These are phyloP conservation scores for Mycena sp. DNA, from an alignment of 1,284 basidiomycete genomes.

Conservation along the genomic window DNA sequence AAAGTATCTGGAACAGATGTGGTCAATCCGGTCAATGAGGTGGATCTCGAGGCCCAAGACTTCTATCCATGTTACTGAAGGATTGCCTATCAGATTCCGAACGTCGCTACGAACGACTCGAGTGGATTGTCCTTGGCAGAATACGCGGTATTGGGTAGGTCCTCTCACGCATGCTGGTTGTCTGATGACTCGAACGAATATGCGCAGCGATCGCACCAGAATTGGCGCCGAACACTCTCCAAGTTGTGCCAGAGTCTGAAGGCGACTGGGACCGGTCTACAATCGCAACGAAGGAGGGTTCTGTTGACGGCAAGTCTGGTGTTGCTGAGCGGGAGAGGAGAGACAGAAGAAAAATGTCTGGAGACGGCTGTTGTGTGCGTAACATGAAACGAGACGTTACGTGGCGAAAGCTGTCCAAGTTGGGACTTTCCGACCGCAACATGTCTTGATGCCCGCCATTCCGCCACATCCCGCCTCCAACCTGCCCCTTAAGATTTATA, in stretches of 20 bases:
- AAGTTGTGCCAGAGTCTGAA: background rate
- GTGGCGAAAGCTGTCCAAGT: no score
- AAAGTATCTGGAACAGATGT: slow-evolving; percentile 51
- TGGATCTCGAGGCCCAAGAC: no score
- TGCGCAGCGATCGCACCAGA: slow-evolving; percentile 41
- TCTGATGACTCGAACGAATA: no score
- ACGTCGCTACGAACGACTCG: slow-evolving; percentile 51
- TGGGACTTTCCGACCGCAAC: no score
- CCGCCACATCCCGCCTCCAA: no score
- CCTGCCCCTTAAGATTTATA: no score
- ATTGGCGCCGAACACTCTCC: slow-evolving; percentile 38
- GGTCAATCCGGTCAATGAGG: slow-evolving; percentile 46
- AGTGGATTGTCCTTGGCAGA: slow-evolving; percentile 48
- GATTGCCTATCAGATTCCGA: slow-evolving; percentile 41
- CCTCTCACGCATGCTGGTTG: background rate
- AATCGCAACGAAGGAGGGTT: slow-evolving; percentile 11
- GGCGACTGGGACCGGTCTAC: slow-evolving; percentile 22
- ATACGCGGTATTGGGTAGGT: slow-evolving; percentile 46
- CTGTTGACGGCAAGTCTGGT: background rate
- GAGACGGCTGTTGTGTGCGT: slow-evolving; percentile 10
- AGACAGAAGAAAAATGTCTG: slow-evolving; percentile 9
- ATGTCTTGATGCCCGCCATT: no score
- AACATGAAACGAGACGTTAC: no score
- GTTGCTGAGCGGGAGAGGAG: background rate
- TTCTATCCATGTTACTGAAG: no score